Conservation (phyloP, 148 eudicot genomes). For the Bassia scoparia region DNA sequence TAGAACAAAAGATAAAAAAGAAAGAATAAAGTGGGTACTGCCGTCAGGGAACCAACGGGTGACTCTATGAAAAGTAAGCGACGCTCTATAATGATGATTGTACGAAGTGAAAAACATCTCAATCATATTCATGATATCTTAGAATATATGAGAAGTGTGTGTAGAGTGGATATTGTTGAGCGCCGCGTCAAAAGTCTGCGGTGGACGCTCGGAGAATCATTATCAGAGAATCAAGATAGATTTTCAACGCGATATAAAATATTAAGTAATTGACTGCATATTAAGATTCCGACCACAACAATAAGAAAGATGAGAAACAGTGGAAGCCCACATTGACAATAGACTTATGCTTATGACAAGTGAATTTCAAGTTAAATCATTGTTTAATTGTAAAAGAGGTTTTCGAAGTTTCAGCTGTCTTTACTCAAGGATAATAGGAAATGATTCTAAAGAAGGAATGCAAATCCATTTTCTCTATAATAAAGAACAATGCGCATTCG, state of each 20-base stretch:
- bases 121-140: no score
- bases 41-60: no score
- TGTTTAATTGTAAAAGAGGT: background rate
- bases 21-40: no score
- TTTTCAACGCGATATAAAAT: background rate
- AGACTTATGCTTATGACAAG: background rate
- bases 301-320: background rate
- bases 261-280: background rate
- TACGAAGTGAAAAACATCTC: no score
- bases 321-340: background rate
- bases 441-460: background rate
- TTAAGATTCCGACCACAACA: background rate
- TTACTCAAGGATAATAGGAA: background rate
- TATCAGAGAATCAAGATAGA: background rate
- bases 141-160: no score
- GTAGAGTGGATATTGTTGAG: no score
- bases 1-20: no score
- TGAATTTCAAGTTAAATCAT: background rate
- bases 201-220: background rate
- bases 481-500: background rate
- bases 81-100: no score
- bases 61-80: no score
- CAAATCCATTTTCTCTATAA: no score
- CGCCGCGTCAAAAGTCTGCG: no score
- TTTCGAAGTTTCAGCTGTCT: background rate